Conservation (phyloP, 345 rosid genomes). For the Salix purpurea region DNA sequence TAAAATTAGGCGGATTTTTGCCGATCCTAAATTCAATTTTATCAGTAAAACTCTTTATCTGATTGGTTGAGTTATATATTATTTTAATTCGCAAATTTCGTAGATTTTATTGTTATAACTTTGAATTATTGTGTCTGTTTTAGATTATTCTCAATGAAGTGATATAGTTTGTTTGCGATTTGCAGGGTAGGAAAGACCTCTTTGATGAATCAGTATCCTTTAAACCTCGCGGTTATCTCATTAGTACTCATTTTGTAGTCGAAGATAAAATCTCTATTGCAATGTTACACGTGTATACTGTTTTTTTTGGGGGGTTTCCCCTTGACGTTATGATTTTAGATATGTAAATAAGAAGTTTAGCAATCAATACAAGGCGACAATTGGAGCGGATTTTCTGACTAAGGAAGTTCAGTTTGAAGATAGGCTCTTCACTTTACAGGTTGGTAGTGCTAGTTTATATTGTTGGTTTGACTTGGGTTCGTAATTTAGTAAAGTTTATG, state of each 20-base stretch:
- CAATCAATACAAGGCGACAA: slow-evolving; percentile 30
- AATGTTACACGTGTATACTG: neutral
- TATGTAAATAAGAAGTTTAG: slow-evolving; percentile 30
- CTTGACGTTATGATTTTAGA: slow-evolving; percentile 15
- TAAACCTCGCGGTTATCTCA: neutral
- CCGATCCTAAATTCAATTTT: neutral
- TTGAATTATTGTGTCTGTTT: neutral
- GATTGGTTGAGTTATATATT: neutral
- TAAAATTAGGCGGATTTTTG: neutral
- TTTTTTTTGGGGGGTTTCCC: neutral
- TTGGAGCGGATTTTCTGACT: slow-evolving; percentile 31
- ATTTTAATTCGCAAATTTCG: neutral
- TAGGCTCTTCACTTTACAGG: slow-evolving; percentile 31
- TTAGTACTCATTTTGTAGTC: neutral
- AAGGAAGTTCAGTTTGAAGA: slow-evolving; percentile 32
- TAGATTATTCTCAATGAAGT: neutral
- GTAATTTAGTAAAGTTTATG: neutral
- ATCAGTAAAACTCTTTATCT: neutral
- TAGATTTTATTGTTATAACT: neutral
- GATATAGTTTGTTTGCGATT: neutral
- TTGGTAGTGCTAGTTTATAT: slow-evolving; percentile 2
- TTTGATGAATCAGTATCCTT: slow-evolving; percentile 34
- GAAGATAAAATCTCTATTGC: neutral
- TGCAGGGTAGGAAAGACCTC: slow-evolving; percentile 32
- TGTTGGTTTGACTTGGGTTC: neutral